phyloP scores from a whole-genome alignment of 2,329 filamentous ascomycete genomes.

The Sarocladiaceae sp. region DNA sequence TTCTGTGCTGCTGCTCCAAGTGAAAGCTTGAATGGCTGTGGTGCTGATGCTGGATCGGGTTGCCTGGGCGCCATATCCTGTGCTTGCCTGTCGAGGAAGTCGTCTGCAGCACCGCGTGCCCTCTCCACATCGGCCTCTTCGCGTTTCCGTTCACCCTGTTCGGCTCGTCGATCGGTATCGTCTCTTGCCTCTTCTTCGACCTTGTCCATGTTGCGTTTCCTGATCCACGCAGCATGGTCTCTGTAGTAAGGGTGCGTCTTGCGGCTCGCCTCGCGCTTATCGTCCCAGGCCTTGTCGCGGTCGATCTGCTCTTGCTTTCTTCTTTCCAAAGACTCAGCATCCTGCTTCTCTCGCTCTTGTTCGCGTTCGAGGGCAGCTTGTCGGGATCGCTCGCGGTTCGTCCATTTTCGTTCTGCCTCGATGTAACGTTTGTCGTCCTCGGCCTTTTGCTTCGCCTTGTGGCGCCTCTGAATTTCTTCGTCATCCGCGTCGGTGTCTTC shows the following conservation, averaged over 20 bases:
- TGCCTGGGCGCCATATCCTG: slow-evolving; percentile 62
- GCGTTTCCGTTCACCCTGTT: slow-evolving; percentile 69
- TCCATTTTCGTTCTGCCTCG: slow-evolving; percentile 85
- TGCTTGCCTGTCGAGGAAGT: slow-evolving; percentile 82
- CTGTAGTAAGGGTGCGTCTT: slow-evolving; percentile 80
- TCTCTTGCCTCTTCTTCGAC: slow-evolving; percentile 72
- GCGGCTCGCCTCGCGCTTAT: slow-evolving; percentile 72
- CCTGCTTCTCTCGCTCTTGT: slow-evolving; percentile 72
- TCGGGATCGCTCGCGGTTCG: slow-evolving; percentile 80
- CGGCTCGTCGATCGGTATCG: slow-evolving; percentile 74
- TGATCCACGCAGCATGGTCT: slow-evolving; percentile 79
- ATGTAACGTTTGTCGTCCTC: slow-evolving; percentile 78
- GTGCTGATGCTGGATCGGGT: slow-evolving; percentile 42
- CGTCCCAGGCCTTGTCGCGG: slow-evolving; percentile 70
- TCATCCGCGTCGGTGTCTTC: slow-evolving; percentile 88
- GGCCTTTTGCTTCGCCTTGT: slow-evolving; percentile 64
- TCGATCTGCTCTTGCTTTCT: slow-evolving; percentile 67
- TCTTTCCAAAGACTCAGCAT: slow-evolving; percentile 61
- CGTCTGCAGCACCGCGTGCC: slow-evolving; percentile 80
- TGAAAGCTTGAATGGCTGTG: slow-evolving; percentile 86
- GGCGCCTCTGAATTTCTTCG: slow-evolving; percentile 73
- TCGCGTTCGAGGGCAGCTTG: slow-evolving; percentile 84
- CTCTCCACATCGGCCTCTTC: slow-evolving; percentile 70
- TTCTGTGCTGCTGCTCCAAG: slow-evolving; percentile 84
- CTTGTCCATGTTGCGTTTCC: slow-evolving; percentile 71